Conservation (phyloP, 345 rosid species). For the Pistacia vera region DNA sequence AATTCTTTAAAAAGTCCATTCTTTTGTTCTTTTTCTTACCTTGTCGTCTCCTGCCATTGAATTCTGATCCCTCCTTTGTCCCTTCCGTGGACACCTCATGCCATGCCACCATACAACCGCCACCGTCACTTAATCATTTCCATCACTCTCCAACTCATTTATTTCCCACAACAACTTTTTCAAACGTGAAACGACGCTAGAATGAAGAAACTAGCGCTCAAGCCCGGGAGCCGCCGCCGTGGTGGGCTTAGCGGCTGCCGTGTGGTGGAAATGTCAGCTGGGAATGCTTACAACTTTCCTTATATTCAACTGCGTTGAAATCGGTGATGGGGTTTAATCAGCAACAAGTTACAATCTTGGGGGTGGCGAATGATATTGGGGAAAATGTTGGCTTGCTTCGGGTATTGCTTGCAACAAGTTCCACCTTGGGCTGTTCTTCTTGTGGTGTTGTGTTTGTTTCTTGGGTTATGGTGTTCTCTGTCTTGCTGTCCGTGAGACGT, state of each 20-base stretch:
- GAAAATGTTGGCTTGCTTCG: slow-evolving; percentile 82
- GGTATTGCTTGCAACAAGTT: slow-evolving; percentile 89
- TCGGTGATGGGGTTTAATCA: slow-evolving; percentile 77
- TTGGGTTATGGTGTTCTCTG: slow-evolving; percentile 89
- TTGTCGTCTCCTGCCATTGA: too few relatives aligned
- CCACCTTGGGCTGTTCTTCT: slow-evolving; percentile 83
- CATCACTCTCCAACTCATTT: too few relatives aligned
- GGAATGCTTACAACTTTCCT: background rate
- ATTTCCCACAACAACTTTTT: too few relatives aligned
- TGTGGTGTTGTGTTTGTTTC: slow-evolving; percentile 68
- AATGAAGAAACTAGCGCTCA: slow-evolving; percentile 33
- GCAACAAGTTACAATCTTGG: slow-evolving; percentile 81
- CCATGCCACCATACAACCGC: too few relatives aligned
- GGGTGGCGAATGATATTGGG: slow-evolving; percentile 94
- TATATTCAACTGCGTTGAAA: slow-evolving; percentile 75
- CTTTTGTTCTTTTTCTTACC: too few relatives aligned
- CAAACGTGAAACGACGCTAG: too few relatives aligned
- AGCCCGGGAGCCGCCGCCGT: slow-evolving; percentile 93
- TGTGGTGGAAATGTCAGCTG: slow-evolving; percentile 30
- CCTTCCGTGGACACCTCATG: too few relatives aligned
- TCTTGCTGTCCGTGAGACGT: slow-evolving; percentile 69
- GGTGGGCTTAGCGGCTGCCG: slow-evolving; percentile 95
- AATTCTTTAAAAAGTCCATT: too few relatives aligned
- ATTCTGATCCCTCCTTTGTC: too few relatives aligned
- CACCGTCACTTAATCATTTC: too few relatives aligned